Evolutionary conservation across 352 stramenopile species (phyloP).

Genomic region (Bremia lactucae): DNA sequence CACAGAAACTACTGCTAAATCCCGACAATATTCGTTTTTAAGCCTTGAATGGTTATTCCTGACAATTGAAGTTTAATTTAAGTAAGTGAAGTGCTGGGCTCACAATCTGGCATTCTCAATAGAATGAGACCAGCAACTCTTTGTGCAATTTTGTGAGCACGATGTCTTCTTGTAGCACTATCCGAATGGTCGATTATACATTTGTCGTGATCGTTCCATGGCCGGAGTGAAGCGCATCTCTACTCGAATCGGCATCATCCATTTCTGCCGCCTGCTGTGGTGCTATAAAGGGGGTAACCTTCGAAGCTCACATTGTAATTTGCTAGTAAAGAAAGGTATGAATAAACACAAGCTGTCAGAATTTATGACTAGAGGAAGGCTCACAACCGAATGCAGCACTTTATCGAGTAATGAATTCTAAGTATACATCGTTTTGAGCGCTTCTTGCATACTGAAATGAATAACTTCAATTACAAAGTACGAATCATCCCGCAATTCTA

Average conservation of each 20-base stretch:
- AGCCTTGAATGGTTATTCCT: constrained; percentile 4
- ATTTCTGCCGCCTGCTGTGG: constrained; percentile 23
- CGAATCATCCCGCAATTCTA: too few relatives aligned
- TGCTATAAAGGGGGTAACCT: too few relatives aligned
- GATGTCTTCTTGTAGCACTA: constrained; percentile 71
- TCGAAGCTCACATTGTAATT: constrained; percentile 14
- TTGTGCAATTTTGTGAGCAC: constrained; percentile 46
- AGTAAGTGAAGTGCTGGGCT: constrained; percentile 69
- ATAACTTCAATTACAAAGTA: too few relatives aligned
- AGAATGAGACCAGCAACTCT: constrained; percentile 45
- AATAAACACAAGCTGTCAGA: too few relatives aligned
- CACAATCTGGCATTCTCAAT: constrained; percentile 48
- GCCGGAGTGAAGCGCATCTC: constrained; percentile 46
- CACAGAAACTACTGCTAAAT: too few relatives aligned
- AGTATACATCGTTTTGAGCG: too few relatives aligned
- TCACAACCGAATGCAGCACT: too few relatives aligned
- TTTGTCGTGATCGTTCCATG: constrained; percentile 52
- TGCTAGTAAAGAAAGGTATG: constrained; percentile 12
- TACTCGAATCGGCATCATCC: constrained; percentile 24
- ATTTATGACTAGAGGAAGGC: too few relatives aligned
- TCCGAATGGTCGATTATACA: constrained; percentile 55
- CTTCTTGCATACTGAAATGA: too few relatives aligned
- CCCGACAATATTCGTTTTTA: too few relatives aligned
- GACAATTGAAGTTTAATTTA: background rate
- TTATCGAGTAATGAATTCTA: too few relatives aligned